A percentile compares a stretch with the other conserved stretches of the same genome.
Conservation (phyloP, 805 yeast genomes). For the Sungouiella thailandica region DNA sequence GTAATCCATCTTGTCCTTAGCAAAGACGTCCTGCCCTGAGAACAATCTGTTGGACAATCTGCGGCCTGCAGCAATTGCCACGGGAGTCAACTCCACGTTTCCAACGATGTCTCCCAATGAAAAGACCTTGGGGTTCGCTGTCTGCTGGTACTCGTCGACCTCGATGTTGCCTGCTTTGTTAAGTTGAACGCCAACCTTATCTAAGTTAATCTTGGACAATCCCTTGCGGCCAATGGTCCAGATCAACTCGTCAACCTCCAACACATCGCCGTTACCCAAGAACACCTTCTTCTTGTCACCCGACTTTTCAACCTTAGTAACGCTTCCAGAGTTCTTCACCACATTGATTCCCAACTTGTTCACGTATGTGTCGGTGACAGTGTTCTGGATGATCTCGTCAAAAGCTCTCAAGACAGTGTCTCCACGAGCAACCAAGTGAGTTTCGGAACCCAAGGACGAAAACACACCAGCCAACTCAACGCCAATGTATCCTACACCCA, state of each 20-base stretch:
- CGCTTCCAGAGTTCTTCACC: constrained; percentile 57
- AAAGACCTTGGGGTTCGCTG: constrained; percentile 64
- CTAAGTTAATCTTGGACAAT: constrained; percentile 67
- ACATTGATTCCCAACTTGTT: constrained; percentile 73
- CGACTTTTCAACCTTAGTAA: constrained; percentile 30
- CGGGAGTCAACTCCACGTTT: constrained; percentile 91
- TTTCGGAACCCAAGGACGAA: constrained; percentile 79
- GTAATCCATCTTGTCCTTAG: constrained; percentile 78
- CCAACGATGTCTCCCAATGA: constrained; percentile 96
- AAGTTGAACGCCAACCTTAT: constrained; percentile 64
- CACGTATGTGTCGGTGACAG: constrained; percentile 75
- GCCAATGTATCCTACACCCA: constrained; percentile 98
- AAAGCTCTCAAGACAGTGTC: constrained; percentile 85
- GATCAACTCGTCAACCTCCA: constrained; percentile 69
- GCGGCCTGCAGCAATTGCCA: constrained; percentile 98
- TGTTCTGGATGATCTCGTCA: constrained; percentile 73
- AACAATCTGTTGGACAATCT: constrained; percentile 86
- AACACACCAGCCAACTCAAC: constrained; percentile 94
- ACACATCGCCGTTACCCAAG: constrained; percentile 32
- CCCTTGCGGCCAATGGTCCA: constrained; percentile 96
- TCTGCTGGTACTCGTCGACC: constrained; percentile 86
- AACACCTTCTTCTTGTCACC: constrained; percentile 34
- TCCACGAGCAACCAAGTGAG: constrained; percentile 86
- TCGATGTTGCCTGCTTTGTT: constrained; percentile 58
- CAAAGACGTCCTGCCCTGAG: constrained; percentile 65